Evolutionary conservation across 2,329 filamentous ascomycete species (phyloP).

Genomic region (Pezicula radicicola): DNA sequence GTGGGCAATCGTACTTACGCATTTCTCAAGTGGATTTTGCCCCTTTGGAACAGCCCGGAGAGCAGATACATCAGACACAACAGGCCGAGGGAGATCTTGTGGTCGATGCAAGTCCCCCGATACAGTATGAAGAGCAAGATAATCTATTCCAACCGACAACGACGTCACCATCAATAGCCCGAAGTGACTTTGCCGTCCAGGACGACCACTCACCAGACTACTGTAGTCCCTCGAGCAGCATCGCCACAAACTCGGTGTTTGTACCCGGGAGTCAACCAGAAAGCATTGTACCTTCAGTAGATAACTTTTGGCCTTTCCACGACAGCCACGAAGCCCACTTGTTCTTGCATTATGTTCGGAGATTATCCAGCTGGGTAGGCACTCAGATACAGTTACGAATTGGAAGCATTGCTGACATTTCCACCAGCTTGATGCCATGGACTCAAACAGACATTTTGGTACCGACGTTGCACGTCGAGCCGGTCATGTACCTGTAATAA

Average conservation of each 20-base stretch:
- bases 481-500: background rate
- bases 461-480: background rate
- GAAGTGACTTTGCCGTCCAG: background rate
- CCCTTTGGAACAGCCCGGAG: background rate
- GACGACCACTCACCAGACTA: background rate
- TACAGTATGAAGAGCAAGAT: background rate
- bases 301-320: background rate
- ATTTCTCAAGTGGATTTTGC: background rate
- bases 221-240: background rate
- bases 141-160: background rate
- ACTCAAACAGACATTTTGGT: slow-evolving; percentile 33
- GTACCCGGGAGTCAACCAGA: background rate
- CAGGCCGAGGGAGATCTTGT: background rate
- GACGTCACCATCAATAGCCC: background rate
- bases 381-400: background rate
- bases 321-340: background rate
- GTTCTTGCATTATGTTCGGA: background rate
- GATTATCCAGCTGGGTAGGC: background rate
- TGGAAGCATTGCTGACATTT: background rate
- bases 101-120: background rate
- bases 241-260: background rate
- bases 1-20: background rate
- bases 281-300: background rate
- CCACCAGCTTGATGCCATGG: slow-evolving; percentile 37
- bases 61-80: background rate